phyloP scores from a whole-genome alignment of 306 rosid genomes.

The Medicago lupulina region DNA sequence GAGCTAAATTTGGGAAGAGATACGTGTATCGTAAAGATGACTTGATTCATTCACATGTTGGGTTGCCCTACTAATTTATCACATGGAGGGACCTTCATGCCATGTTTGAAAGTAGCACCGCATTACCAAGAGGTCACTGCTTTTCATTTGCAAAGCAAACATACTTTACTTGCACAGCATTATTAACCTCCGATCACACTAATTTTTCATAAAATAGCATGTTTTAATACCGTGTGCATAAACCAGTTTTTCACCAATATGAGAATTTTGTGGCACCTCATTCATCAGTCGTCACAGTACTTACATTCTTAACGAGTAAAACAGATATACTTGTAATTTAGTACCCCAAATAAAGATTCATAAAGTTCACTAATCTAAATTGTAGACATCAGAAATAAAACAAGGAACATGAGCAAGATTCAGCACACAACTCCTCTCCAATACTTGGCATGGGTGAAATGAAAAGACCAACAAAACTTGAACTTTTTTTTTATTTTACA shows the following conservation, averaged over 20 bases:
- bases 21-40: background rate
- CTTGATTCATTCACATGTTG: background rate
- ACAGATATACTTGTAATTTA: no score
- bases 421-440: no score
- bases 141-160: conserved; percentile 16
- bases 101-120: conserved; percentile 10
- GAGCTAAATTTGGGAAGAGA: background rate
- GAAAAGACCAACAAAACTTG: no score
- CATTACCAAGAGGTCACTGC: conserved; percentile 20
- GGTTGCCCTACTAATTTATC: background rate
- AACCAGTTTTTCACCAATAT: background rate
- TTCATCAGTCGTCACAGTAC: no score
- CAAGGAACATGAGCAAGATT: no score
- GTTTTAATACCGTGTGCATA: background rate
- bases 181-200: background rate
- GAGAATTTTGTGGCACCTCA: no score
- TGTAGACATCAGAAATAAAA: no score
- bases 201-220: background rate
- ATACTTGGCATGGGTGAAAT: background rate
- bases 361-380: no score
- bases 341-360: no score
- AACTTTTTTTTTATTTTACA: no score
- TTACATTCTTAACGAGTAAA: no score
- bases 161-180: background rate
- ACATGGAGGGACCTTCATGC: conserved; percentile 44